These are phyloP conservation scores for Dipodascus albidus DNA, from an alignment of 805 yeast species.

Conservation along the genomic window DNA sequence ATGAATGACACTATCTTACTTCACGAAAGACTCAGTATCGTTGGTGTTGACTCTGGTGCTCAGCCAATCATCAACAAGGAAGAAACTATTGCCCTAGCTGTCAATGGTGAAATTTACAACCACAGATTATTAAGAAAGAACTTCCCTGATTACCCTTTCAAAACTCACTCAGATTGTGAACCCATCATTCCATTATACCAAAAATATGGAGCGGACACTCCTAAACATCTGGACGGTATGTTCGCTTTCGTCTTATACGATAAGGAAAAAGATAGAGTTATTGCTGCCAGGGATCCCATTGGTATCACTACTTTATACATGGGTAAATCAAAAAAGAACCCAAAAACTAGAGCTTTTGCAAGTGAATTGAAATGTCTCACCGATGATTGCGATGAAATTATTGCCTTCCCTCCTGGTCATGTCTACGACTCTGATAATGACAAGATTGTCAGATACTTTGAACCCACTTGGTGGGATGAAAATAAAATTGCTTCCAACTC, in stretches of 20 bases:
- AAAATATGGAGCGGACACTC: constrained; percentile 82
- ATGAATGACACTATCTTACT: constrained; percentile 73
- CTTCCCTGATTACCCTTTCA: constrained; percentile 60
- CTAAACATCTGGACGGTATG: constrained; percentile 94
- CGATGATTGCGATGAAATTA: constrained; percentile 88
- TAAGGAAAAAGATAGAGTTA: constrained; percentile 67
- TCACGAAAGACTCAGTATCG: constrained; percentile 96
- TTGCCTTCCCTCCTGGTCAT: constrained; percentile 98
- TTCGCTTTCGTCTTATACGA: constrained; percentile 92
- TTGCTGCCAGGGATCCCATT: constrained; percentile 98
- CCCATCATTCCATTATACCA: constrained; percentile 87
- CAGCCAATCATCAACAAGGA: constrained; percentile 87
- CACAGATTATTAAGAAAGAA: constrained; percentile 80
- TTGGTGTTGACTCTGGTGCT: constrained; percentile 95
- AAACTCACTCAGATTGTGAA: constrained; percentile 92
- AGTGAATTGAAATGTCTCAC: constrained; percentile 88
- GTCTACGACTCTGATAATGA: constrained; percentile 88
- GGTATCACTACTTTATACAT: constrained; percentile 94
- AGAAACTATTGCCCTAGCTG: constrained; percentile 63
- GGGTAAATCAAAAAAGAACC: constrained; percentile 64
- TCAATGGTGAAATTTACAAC: constrained; percentile 98
- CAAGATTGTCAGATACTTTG: constrained; percentile 74
- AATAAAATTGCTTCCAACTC: constrained; percentile 59
- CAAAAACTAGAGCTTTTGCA: constrained; percentile 79
- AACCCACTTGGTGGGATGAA: constrained; percentile 93